phyloP scores from a whole-genome alignment of 1,284 basidiomycete species.

The Apiotrichum sp. region DNA sequence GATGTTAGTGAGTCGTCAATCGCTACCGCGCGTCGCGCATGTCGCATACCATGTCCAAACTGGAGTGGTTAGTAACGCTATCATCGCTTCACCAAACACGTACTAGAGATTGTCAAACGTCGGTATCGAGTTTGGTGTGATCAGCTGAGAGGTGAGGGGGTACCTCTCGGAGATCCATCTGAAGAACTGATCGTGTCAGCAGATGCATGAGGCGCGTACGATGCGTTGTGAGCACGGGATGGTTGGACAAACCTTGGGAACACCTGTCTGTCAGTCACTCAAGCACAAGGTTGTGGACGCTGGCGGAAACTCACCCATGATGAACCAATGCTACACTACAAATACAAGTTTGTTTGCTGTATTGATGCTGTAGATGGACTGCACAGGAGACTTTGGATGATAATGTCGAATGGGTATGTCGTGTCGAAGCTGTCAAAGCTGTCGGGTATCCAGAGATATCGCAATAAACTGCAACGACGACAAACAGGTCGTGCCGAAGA shows the following conservation, averaged over 20 bases:
- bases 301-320: conserved; percentile 24
- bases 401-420: too few relatives aligned
- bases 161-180: conserved; percentile 76
- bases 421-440: too few relatives aligned
- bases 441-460: too few relatives aligned
- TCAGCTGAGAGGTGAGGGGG: conserved; percentile 94
- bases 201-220: background rate
- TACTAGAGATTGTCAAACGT: conserved; percentile 50
- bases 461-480: too few relatives aligned
- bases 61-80: conserved; percentile 6
- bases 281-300: background rate
- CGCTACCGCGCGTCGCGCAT: background rate
- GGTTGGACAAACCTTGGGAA: conserved; percentile 26
- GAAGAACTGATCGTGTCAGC: conserved; percentile 49
- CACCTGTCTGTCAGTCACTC: conserved; percentile 19
- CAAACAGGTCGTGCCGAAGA: too few relatives aligned
- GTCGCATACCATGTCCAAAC: conserved; percentile 33
- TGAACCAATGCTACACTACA: conserved; percentile 11
- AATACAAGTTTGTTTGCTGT: background rate
- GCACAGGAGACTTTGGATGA: background rate
- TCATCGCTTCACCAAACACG: conserved; percentile 7
- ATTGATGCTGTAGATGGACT: background rate
- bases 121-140: conserved; percentile 74
- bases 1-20: conserved; percentile 1
- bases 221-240: background rate